Evolutionary conservation across 768 basidiomycete species (phyloP).

Genomic region (Rhodotorula paludigena): DNA sequence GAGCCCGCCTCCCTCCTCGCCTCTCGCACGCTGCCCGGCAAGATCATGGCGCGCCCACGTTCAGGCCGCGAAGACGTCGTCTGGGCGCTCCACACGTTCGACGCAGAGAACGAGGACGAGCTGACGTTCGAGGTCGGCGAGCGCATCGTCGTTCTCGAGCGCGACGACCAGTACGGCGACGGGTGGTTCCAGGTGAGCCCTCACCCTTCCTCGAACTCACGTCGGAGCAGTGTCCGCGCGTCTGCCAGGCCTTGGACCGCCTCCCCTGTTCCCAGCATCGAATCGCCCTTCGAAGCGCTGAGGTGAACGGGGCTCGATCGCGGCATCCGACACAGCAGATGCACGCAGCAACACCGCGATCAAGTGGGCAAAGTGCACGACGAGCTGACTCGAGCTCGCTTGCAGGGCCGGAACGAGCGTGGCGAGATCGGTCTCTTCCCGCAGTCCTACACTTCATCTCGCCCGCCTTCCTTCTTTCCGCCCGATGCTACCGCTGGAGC

Average conservation of each 20-base stretch:
- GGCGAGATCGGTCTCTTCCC: constrained; percentile 91
- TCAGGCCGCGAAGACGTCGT: background rate
- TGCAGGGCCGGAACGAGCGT: constrained; percentile 72
- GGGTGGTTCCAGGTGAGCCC: constrained; percentile 84
- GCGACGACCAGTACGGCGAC: constrained; percentile 85
- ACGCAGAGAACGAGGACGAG: constrained; percentile 91
- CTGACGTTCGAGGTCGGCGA: constrained; percentile 78
- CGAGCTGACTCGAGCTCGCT: background rate
- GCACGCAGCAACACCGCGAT: too few species aligned
- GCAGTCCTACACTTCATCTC: constrained; percentile 71
- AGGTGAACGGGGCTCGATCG: too few species aligned
- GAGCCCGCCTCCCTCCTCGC: background rate
- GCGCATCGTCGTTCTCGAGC: constrained; percentile 81
- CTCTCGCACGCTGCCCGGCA: background rate
- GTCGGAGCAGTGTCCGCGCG: too few species aligned
- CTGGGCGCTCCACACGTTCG: constrained; percentile 61
- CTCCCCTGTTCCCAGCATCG: background rate
- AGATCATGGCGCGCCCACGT: background rate
- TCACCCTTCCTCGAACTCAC: too few species aligned
- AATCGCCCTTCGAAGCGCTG: background rate
- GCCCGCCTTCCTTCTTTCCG: constrained; percentile 13
- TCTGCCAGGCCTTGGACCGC: too few species aligned
- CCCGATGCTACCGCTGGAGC: background rate
- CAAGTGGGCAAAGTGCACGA: too few species aligned
- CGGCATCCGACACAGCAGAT: too few species aligned